These are phyloP conservation scores for Trichoderma sp. DNA, from an alignment of 2,329 filamentous ascomycete species.

Conservation along the genomic window DNA sequence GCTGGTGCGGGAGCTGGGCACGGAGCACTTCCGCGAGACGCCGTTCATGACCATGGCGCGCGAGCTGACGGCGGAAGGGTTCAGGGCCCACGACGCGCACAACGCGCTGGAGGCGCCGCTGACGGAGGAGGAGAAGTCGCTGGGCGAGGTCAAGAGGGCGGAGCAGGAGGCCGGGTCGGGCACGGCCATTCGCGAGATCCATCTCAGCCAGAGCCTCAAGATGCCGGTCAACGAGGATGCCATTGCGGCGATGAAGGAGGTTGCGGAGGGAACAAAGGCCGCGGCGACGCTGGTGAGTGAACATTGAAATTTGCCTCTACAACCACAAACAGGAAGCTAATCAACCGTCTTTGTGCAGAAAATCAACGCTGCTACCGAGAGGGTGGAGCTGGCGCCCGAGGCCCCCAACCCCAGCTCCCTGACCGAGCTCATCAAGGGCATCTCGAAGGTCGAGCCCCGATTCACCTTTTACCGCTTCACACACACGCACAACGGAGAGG, in stretches of 20 bases:
- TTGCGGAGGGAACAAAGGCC: conserved; percentile 55
- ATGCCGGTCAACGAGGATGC: conserved; percentile 66
- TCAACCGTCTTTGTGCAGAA: conserved; percentile 49
- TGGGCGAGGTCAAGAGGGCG: conserved; percentile 72
- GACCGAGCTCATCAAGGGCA: conserved; percentile 58
- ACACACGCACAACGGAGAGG: conserved; percentile 56
- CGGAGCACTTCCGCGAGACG: conserved; percentile 76
- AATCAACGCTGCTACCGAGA: conserved; percentile 72
- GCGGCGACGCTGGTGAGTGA: conserved; percentile 67
- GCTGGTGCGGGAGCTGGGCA: conserved; percentile 73
- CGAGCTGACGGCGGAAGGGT: conserved; percentile 70
- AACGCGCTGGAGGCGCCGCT: conserved; percentile 66
- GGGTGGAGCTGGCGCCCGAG: conserved; percentile 64
- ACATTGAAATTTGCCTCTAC: too few species aligned
- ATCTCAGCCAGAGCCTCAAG: conserved; percentile 58
- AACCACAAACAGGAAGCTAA: conserved; percentile 8
- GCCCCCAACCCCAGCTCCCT: conserved; percentile 58
- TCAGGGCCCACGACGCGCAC: conserved; percentile 72
- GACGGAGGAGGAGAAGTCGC: conserved; percentile 73
- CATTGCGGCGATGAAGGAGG: conserved; percentile 61
- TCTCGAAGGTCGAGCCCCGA: conserved; percentile 70
- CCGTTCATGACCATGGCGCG: conserved; percentile 70
- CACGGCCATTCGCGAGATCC: conserved; percentile 62
- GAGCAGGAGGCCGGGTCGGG: conserved; percentile 75
- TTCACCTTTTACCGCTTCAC: conserved; percentile 76